Conservation (phyloP, 2,329 filamentous ascomycete genomes). For the Teratosphaeria nubilosa region DNA sequence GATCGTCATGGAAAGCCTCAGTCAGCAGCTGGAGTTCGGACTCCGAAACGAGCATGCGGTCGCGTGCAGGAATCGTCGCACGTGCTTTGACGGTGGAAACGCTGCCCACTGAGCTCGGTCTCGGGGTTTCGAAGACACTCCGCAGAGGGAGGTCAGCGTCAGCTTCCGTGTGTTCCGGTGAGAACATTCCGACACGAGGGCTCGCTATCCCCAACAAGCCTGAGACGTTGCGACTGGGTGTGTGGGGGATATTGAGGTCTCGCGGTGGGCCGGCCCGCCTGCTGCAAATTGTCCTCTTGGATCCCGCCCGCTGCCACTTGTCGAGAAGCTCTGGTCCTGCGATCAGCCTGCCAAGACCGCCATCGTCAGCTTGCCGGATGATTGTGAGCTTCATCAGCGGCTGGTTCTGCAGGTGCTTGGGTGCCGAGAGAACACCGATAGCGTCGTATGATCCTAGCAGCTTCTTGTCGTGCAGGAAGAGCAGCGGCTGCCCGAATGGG, state of each 20-base stretch:
- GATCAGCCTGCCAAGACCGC: background rate
- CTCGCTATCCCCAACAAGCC: background rate
- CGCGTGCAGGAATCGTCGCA: background rate
- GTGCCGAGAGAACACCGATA: background rate
- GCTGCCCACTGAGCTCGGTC: background rate
- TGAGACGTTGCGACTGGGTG: background rate
- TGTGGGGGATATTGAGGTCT: background rate
- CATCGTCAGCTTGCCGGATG: background rate
- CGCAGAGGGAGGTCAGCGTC: background rate
- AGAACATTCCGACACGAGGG: background rate
- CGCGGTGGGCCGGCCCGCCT: background rate
- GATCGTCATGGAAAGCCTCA: constrained; percentile 2
- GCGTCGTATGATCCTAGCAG: background rate
- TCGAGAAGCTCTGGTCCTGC: background rate
- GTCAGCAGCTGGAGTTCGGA: background rate
- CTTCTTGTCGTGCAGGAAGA: background rate
- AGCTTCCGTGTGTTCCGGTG: background rate
- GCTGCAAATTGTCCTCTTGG: background rate
- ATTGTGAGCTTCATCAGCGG: background rate
- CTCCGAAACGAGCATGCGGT: background rate
- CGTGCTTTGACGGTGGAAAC: background rate
- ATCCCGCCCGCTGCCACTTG: background rate
- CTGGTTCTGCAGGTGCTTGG: background rate
- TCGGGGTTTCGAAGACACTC: background rate
- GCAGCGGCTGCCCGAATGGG: background rate